phyloP scores from a whole-genome alignment of 768 basidiomycete species.

The Tylopilus sp. region DNA sequence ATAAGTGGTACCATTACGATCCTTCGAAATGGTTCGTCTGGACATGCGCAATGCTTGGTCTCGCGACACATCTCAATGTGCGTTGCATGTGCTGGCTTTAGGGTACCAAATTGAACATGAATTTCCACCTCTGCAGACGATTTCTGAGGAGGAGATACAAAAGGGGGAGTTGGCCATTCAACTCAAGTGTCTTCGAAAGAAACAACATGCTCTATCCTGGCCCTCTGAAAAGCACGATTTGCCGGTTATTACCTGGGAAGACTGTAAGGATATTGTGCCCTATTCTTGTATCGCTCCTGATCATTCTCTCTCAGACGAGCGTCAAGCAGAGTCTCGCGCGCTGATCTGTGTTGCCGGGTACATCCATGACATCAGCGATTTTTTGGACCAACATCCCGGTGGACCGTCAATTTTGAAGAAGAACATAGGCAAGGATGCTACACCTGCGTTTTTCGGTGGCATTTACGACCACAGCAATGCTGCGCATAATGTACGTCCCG shows the following conservation, averaged over 20 bases:
- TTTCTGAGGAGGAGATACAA: slow-evolving; percentile 57
- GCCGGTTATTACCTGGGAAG: slow-evolving; percentile 83
- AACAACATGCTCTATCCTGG: slow-evolving; percentile 73
- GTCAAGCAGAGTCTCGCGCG: slow-evolving; percentile 71
- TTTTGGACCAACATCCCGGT: slow-evolving; percentile 87
- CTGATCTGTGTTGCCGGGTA: slow-evolving; percentile 85
- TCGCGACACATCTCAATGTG: slow-evolving; percentile 51
- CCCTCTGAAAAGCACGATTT: slow-evolving; percentile 69
- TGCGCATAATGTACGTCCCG: slow-evolving; percentile 66
- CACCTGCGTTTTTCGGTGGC: slow-evolving; percentile 88
- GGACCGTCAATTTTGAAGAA: slow-evolving; percentile 75
- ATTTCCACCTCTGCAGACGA: slow-evolving; percentile 33
- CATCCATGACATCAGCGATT: slow-evolving; percentile 80
- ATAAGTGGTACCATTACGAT: slow-evolving; percentile 84
- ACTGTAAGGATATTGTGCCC: slow-evolving; percentile 46
- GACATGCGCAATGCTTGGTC: slow-evolving; percentile 42
- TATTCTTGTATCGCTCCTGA: slow-evolving; percentile 1
- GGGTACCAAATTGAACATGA: neutral
- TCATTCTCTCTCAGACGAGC: slow-evolving; percentile 50
- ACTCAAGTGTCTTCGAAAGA: slow-evolving; percentile 74
- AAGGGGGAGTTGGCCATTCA: slow-evolving; percentile 92
- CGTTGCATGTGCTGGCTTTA: neutral
- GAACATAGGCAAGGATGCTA: slow-evolving; percentile 85
- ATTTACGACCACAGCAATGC: slow-evolving; percentile 82
- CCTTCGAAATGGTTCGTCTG: slow-evolving; percentile 85